Conservation (phyloP, 2,329 filamentous ascomycete genomes). For the Oidium heveae region DNA sequence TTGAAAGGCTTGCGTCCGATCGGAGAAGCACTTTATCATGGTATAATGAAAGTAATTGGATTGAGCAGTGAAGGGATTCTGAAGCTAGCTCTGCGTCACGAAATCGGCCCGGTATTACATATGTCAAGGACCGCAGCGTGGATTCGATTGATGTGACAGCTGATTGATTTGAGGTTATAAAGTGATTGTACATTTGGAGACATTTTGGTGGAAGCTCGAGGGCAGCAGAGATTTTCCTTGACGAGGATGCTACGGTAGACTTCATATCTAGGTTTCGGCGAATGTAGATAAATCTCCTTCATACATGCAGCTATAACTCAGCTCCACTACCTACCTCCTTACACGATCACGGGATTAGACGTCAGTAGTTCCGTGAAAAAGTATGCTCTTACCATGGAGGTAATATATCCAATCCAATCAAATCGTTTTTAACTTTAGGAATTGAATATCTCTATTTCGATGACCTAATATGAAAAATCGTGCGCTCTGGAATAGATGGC, state of each 20-base stretch:
- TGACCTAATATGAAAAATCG: too few species aligned
- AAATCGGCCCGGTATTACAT: constrained; percentile 81
- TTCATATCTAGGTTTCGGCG: background rate
- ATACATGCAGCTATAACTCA: too few species aligned
- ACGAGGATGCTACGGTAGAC: background rate
- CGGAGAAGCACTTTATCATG: constrained; percentile 68
- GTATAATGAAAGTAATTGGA: constrained; percentile 77
- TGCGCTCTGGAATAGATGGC: too few species aligned
- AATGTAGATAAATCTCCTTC: too few species aligned
- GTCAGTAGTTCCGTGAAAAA: too few species aligned
- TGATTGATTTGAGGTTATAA: constrained; percentile 83
- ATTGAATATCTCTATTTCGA: too few species aligned
- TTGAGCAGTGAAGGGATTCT: constrained; percentile 69
- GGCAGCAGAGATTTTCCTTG: background rate
- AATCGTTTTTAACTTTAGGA: too few species aligned
- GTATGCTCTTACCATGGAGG: too few species aligned
- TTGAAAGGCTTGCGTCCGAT: constrained; percentile 30
- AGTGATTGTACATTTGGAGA: constrained; percentile 55
- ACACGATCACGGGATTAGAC: too few species aligned
- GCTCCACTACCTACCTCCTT: too few species aligned
- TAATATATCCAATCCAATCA: too few species aligned
- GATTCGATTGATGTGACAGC: constrained; percentile 92
- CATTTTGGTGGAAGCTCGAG: constrained; percentile 29
- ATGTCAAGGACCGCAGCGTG: constrained; percentile 72
- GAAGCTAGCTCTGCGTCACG: constrained; percentile 86